These are phyloP conservation scores for Linderniella brevidens DNA, from an alignment of 257 asterid species.

Conservation along the genomic window DNA sequence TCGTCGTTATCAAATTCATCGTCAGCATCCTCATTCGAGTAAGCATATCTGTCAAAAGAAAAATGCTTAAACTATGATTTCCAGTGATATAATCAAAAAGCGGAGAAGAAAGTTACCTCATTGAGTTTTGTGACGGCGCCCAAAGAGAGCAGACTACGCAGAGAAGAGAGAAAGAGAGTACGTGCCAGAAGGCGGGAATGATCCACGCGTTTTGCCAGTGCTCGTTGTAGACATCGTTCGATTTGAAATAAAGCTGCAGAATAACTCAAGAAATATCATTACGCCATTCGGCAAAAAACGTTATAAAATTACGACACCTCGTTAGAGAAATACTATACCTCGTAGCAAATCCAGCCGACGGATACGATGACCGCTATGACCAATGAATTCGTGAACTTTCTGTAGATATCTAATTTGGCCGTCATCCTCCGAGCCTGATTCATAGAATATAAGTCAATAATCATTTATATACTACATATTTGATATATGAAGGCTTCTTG, in stretches of 20 bases:
- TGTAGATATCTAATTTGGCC: conserved; percentile 52
- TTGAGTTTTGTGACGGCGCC: conserved; percentile 94
- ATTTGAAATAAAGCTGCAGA: conserved; percentile 83
- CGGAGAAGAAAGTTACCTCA: conserved; percentile 34
- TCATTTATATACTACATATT: too few relatives aligned
- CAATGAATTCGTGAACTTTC: conserved; percentile 64
- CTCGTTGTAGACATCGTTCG: conserved; percentile 80
- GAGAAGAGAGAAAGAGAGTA: conserved; percentile 72
- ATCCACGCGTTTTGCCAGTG: conserved; percentile 95
- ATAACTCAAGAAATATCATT: conserved; percentile 11
- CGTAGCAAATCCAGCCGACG: conserved; percentile 68
- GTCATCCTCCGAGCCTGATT: conserved; percentile 47
- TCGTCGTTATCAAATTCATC: conserved; percentile 77
- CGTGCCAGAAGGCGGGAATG: conserved; percentile 96
- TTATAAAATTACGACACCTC: neutral
- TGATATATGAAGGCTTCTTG: too few relatives aligned
- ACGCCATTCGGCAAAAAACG: too few relatives aligned
- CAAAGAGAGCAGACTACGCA: conserved; percentile 88
- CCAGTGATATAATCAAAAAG: conserved; percentile 2
- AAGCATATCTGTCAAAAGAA: conserved; percentile 50
- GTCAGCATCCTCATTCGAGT: conserved; percentile 66
- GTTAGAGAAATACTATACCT: conserved; percentile 15
- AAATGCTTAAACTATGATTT: neutral
- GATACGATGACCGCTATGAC: conserved; percentile 50
- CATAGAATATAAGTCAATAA: conserved; percentile 1